A percentile compares a stretch with the other conserved stretches of the same genome.
Conservation (phyloP, 31 red algal genomes). For the Bonnemaisonia californica region DNA sequence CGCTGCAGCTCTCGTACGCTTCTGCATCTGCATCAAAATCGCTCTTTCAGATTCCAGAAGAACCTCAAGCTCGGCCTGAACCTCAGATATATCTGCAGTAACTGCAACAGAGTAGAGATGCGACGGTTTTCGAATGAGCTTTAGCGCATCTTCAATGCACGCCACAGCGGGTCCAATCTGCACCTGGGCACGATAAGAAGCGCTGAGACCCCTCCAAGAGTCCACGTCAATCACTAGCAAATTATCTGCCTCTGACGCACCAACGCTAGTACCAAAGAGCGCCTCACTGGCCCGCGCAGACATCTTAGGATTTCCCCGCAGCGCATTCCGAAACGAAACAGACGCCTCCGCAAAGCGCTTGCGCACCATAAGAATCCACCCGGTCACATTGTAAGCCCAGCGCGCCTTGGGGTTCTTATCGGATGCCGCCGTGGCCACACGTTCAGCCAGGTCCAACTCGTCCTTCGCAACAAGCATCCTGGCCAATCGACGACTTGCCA, state of each 20-base stretch:
- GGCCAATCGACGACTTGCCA: conserved; percentile 33
- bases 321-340: conserved; percentile 23
- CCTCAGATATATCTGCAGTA: background rate
- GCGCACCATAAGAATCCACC: conserved; percentile 2
- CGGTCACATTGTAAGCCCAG: conserved; percentile 35
- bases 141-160: conserved; percentile 24
- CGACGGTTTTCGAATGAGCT: conserved; percentile 8
- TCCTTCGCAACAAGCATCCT: background rate
- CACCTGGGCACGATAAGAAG: conserved; percentile 4
- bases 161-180: conserved; percentile 20
- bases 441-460: background rate
- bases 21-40: conserved; percentile 20
- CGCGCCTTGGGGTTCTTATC: conserved; percentile 16
- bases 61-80: background rate
- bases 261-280: conserved; percentile 35
- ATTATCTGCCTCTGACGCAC: conserved; percentile 13
- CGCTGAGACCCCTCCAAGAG: conserved; percentile 36
- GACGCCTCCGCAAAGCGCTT: conserved; percentile 12
- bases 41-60: conserved; percentile 10
- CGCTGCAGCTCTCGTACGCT: background rate
- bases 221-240: conserved; percentile 18
- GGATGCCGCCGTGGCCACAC: conserved; percentile 11
- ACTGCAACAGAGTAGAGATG: background rate
- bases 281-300: background rate
- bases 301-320: conserved; percentile 26